Conservation (phyloP, 2,329 filamentous ascomycete species). For the Blastomyces parvus region DNA sequence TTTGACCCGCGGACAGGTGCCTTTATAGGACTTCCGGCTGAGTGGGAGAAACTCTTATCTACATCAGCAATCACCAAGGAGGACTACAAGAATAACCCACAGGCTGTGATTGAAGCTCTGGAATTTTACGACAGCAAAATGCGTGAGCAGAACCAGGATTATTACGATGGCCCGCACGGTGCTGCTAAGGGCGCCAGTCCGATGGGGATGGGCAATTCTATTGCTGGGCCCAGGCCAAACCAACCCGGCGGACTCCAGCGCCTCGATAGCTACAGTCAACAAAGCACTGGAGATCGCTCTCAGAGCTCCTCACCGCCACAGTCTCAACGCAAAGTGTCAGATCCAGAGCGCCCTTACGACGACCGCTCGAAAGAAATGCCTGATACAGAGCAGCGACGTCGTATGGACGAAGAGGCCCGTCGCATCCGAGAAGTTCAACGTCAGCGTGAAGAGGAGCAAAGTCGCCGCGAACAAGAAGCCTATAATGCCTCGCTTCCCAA, state of each 20-base stretch:
- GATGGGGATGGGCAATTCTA: constrained; percentile 44
- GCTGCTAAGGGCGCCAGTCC: constrained; percentile 34
- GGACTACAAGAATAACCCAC: constrained; percentile 94
- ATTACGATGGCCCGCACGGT: constrained; percentile 55
- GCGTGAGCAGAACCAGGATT: constrained; percentile 52
- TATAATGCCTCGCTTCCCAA: constrained; percentile 87
- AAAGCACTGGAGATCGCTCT: constrained; percentile 22
- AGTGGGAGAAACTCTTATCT: constrained; percentile 95
- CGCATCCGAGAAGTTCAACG: constrained; percentile 30
- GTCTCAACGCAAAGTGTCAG: constrained; percentile 44
- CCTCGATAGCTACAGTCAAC: constrained; percentile 35
- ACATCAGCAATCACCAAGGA: constrained; percentile 97
- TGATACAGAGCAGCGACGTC: constrained; percentile 39
- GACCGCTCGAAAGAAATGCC: constrained; percentile 50
- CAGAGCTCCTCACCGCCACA: constrained; percentile 27
- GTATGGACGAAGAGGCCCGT: constrained; percentile 47
- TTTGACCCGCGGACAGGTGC: constrained; percentile 93
- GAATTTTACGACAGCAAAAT: constrained; percentile 62
- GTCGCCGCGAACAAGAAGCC: constrained; percentile 66
- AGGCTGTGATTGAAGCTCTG: constrained; percentile 60
- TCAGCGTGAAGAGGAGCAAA: constrained; percentile 47
- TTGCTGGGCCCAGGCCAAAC: constrained; percentile 58
- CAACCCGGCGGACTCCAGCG: constrained; percentile 42
- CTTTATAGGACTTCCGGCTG: constrained; percentile 85
- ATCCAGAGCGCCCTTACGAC: constrained; percentile 45